phyloP scores from a whole-genome alignment of 495 filamentous ascomycete species.

The Apodospora peruviana region DNA sequence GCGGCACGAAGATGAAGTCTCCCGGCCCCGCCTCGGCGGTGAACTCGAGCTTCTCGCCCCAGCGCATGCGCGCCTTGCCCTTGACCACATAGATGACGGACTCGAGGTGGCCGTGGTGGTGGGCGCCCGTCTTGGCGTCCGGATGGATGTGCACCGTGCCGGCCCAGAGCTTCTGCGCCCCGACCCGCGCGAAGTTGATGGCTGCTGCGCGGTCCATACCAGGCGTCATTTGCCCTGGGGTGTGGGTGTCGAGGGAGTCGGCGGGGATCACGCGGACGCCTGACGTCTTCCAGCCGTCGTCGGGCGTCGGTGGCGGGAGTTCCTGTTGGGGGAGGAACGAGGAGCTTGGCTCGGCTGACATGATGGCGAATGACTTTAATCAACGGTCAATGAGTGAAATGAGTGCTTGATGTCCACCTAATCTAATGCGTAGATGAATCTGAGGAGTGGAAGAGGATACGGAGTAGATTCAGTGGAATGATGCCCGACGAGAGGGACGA shows the following conservation, averaged over 20 bases:
- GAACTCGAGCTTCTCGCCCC: not conserved
- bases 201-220: not conserved
- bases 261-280: not conserved
- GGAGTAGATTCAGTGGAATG: no score
- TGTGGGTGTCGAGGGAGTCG: not conserved
- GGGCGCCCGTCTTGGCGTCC: constrained; percentile 1
- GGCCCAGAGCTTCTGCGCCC: not conserved
- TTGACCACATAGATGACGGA: not conserved
- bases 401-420: no score
- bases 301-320: not conserved
- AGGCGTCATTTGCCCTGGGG: not conserved
- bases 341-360: not conserved
- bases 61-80: not conserved
- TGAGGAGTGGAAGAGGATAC: no score
- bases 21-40: not conserved
- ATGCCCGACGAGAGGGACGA: no score
- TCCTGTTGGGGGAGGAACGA: not conserved
- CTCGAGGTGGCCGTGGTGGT: constrained; percentile 1
- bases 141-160: not conserved
- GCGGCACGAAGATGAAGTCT: not conserved
- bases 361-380: not conserved
- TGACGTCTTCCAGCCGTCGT: not conserved
- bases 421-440: no score
- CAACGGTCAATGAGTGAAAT: no score
- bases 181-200: not conserved